Evolutionary conservation across 768 basidiomycete genomes (phyloP).

Genomic region (Rickenella mellea): DNA sequence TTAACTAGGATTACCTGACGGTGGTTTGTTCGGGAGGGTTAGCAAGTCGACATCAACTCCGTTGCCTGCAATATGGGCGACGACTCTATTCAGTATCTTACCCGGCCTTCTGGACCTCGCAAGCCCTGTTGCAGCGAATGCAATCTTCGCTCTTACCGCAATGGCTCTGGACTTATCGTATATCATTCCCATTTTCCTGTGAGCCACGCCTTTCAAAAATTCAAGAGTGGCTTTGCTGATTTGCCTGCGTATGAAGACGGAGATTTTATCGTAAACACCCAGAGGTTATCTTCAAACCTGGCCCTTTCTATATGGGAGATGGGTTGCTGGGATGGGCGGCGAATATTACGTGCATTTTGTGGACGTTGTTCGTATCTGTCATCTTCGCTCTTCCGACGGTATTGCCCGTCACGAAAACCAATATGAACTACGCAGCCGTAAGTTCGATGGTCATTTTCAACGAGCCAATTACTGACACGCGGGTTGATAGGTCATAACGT

Average conservation of each 20-base stretch:
- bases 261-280: conserved; percentile 62
- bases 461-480: background rate
- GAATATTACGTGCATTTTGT: conserved; percentile 57
- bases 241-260: conserved; percentile 25
- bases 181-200: conserved; percentile 71
- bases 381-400: conserved; percentile 68
- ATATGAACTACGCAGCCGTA: conserved; percentile 80
- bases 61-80: conserved; percentile 66
- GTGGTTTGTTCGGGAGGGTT: conserved; percentile 66
- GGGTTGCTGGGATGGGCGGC: conserved; percentile 52
- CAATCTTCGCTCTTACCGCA: conserved; percentile 75
- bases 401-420: conserved; percentile 55
- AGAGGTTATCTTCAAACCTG: conserved; percentile 77
- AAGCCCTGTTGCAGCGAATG: conserved; percentile 65
- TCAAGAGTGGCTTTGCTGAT: background rate
- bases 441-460: conserved; percentile 11
- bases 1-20: conserved; percentile 57
- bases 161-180: conserved; percentile 75
- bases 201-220: conserved; percentile 6
- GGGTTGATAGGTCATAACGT: conserved; percentile 9
- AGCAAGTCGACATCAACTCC: conserved; percentile 61
- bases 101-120: conserved; percentile 72
- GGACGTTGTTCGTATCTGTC: conserved; percentile 60
- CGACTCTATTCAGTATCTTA: conserved; percentile 55
- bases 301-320: conserved; percentile 78